Evolutionary conservation across 495 filamentous ascomycete genomes (phyloP).

Genomic region (Podospora tetraspora): DNA sequence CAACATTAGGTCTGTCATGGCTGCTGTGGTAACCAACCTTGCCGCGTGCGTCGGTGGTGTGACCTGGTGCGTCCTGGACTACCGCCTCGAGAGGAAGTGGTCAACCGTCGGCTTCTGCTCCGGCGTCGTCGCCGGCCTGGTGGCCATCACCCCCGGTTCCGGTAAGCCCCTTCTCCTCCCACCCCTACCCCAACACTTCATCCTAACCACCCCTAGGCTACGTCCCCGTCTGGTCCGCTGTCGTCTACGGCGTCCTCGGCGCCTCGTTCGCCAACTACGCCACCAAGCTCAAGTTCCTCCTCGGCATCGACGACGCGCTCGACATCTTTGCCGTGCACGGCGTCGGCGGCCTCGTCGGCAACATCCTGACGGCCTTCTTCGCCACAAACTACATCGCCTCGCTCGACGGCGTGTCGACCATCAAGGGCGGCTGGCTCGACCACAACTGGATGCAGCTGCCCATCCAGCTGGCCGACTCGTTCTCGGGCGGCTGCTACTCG

Average conservation of each 20-base stretch:
- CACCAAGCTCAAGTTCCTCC: conserved; percentile 89
- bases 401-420: conserved; percentile 69
- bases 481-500: conserved; percentile 77
- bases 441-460: conserved; percentile 83
- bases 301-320: conserved; percentile 81
- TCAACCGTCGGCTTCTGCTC: conserved; percentile 96
- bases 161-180: conserved; percentile 28
- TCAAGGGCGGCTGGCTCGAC: conserved; percentile 87
- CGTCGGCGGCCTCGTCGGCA: conserved; percentile 79
- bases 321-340: conserved; percentile 94
- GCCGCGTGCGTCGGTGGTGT: conserved; percentile 81
- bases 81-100: conserved; percentile 91
- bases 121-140: conserved; percentile 85
- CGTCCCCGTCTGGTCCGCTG: conserved; percentile 89
- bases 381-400: conserved; percentile 87
- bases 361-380: conserved; percentile 85
- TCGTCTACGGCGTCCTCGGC: conserved; percentile 81
- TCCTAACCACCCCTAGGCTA: conserved; percentile 47
- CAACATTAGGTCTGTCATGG: conserved; percentile 79
- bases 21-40: conserved; percentile 62
- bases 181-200: neutral
- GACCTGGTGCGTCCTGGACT: conserved; percentile 92
- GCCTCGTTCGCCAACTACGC: conserved; percentile 88
- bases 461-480: conserved; percentile 84
- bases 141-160: conserved; percentile 89